Evolutionary conservation across 2,329 filamentous ascomycete genomes (phyloP).

Genomic region (Cylindrodendrum hubeiense): DNA sequence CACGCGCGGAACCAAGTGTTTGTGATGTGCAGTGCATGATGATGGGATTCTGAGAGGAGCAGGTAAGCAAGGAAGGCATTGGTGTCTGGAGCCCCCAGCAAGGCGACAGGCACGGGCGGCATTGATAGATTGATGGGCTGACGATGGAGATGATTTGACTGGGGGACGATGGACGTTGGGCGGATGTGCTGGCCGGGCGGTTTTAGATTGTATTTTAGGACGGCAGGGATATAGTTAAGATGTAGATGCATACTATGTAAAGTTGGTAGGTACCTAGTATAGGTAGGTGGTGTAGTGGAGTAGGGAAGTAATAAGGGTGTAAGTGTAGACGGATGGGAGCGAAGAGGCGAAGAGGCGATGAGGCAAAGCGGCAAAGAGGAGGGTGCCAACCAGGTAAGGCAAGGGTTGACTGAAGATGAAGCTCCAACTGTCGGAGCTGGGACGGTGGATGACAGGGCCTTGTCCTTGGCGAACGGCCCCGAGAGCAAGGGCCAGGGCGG

Average conservation of each 20-base stretch:
- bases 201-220: neutral
- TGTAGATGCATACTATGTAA: neutral
- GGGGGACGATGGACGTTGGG: neutral
- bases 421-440: conserved; percentile 20
- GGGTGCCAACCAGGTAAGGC: neutral
- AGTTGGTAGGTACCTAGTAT: no score
- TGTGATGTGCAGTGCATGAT: conserved; percentile 12
- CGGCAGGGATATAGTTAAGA: neutral
- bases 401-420: conserved; percentile 18
- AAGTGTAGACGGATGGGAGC: neutral
- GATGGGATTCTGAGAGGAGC: conserved; percentile 4
- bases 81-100: neutral
- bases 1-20: conserved; percentile 7
- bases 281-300: neutral
- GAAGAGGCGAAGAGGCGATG: neutral
- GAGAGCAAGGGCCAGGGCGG: conserved; percentile 3
- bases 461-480: conserved; percentile 18
- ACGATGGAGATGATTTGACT: neutral
- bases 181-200: neutral
- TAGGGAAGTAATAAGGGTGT: neutral
- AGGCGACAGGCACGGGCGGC: conserved; percentile 11
- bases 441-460: conserved; percentile 21
- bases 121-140: conserved; percentile 4
- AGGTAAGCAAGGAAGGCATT: neutral
- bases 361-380: neutral